Conservation (phyloP, 1,284 basidiomycete species). For the Lentinus polychrous region DNA sequence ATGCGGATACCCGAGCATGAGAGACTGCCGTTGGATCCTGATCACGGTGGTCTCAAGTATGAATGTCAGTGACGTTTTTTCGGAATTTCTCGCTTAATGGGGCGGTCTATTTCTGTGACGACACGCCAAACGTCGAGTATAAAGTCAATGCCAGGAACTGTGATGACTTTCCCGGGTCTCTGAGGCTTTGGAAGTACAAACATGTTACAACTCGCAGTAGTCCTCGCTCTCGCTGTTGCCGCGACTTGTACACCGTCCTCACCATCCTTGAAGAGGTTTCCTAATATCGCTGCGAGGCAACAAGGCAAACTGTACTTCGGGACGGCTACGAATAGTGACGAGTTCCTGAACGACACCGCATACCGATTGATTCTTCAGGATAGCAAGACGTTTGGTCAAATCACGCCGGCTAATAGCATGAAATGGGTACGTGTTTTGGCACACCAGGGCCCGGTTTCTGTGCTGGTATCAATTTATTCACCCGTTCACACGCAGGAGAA, state of each 20-base stretch:
- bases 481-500: slow-evolving; percentile 28
- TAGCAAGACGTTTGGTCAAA: slow-evolving; percentile 34
- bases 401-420: slow-evolving; percentile 45
- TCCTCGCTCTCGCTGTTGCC: background rate
- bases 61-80: too few relatives aligned
- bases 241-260: background rate
- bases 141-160: too few relatives aligned
- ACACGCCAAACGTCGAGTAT: too few relatives aligned
- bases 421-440: slow-evolving; percentile 34
- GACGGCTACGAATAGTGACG: slow-evolving; percentile 45
- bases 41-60: background rate
- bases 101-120: too few relatives aligned
- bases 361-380: slow-evolving; percentile 36
- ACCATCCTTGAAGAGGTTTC: slow-evolving; percentile 3
- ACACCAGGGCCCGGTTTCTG: too few relatives aligned
- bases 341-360: slow-evolving; percentile 31
- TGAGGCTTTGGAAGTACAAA: too few relatives aligned
- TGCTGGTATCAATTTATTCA: background rate
- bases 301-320: slow-evolving; percentile 50
- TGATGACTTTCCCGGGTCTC: too few relatives aligned
- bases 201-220: background rate
- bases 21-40: background rate
- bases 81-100: too few relatives aligned
- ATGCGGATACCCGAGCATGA: background rate
- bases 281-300: slow-evolving; percentile 33